Evolutionary conservation across 1,139 yeast genomes (phyloP).

Genomic region (Zygosaccharomyces sapae): DNA sequence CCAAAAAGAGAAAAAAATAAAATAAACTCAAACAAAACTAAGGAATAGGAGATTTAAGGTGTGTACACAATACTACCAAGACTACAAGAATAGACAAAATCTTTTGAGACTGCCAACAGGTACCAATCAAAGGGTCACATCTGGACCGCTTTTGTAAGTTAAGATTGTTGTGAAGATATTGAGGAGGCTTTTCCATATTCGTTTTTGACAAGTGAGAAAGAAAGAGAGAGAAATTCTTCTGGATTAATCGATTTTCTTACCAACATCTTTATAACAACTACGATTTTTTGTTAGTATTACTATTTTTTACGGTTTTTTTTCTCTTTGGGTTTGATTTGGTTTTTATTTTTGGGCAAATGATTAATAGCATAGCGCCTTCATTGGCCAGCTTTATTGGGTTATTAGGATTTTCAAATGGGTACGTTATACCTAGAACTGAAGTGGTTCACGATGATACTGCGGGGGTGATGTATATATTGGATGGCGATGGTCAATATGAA

Average conservation of each 20-base stretch:
- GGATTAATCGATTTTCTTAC: not conserved
- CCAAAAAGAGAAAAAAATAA: not conserved
- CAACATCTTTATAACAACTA: not conserved
- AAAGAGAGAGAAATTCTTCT: not conserved
- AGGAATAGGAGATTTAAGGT: not conserved
- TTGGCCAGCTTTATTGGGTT: constrained; percentile 1
- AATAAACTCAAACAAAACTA: not conserved
- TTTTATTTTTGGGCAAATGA: constrained; percentile 4
- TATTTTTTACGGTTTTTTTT: not conserved
- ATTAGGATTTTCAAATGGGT: constrained; percentile 4
- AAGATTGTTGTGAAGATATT: not conserved
- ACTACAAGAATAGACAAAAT: not conserved
- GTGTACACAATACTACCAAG: not conserved
- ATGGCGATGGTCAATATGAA: constrained; percentile 5
- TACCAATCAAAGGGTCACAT: not conserved
- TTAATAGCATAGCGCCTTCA: constrained; percentile 6
- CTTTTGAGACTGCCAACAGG: not conserved
- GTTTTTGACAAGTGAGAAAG: not conserved
- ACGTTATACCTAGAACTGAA: constrained; percentile 9
- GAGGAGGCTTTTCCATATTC: not conserved
- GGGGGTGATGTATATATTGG: constrained; percentile 5
- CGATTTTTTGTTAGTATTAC: not conserved
- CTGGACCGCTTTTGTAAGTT: not conserved
- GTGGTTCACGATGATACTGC: constrained; percentile 4
- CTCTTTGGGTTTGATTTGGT: not conserved